Evolutionary conservation across 2,329 filamentous ascomycete species (phyloP).

Genomic region (Penicillium decumbens): DNA sequence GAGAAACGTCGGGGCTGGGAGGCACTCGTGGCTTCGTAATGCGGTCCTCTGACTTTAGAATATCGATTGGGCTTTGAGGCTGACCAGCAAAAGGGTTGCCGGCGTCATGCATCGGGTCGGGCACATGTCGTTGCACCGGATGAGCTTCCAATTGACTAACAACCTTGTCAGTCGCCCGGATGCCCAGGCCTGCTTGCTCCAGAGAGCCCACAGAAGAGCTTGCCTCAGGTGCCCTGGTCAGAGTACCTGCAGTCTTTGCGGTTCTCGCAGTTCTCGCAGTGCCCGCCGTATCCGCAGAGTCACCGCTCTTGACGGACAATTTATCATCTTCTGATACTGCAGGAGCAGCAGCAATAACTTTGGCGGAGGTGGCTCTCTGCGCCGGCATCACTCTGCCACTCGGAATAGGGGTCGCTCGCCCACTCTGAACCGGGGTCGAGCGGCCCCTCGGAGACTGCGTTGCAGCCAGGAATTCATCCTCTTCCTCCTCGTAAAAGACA

Average conservation of each 20-base stretch:
- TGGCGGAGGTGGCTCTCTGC: neutral
- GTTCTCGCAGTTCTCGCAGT: neutral
- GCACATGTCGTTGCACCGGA: conserved; percentile 1
- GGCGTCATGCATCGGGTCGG: conserved; percentile 14
- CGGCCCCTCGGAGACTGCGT: conserved; percentile 26
- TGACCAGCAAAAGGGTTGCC: conserved; percentile 22
- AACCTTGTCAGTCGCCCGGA: conserved; percentile 19
- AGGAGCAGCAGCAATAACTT: neutral
- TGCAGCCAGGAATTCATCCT: conserved; percentile 47
- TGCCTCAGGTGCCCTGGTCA: conserved; percentile 21
- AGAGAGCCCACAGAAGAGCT: neutral
- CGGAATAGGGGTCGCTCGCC: neutral
- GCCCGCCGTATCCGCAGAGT: conserved; percentile 24
- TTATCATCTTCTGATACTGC: neutral
- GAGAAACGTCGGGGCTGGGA: conserved; percentile 36
- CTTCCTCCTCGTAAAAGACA: conserved; percentile 50
- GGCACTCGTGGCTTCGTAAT: conserved; percentile 19
- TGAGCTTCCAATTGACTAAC: conserved; percentile 1
- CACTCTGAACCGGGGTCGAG: neutral
- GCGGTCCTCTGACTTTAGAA: conserved; percentile 30
- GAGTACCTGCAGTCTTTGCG: conserved; percentile 14
- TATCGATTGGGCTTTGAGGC: conserved; percentile 28
- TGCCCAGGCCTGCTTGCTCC: conserved; percentile 28
- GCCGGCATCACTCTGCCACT: neutral
- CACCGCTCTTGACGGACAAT: conserved; percentile 16